Conservation (phyloP, 305 asterid genomes). For the Striga hermonthica region DNA sequence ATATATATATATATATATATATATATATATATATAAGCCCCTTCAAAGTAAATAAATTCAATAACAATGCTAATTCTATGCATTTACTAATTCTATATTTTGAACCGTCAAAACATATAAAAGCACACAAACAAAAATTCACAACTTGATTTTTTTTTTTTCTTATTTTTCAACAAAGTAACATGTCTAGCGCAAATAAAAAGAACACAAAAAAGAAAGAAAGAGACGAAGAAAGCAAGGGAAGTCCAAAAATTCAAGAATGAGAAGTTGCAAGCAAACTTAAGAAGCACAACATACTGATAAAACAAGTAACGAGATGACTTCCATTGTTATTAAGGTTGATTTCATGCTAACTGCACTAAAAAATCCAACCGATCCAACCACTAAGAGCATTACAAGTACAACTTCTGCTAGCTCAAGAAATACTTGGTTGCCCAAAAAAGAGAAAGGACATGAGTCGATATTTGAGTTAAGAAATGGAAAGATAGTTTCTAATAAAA, state of each 20-base stretch:
- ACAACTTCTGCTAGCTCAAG: slow-evolving; percentile 94
- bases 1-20: no score
- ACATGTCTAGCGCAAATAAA: not conserved
- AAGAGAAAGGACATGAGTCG: not conserved
- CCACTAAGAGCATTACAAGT: slow-evolving; percentile 96
- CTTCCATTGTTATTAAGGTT: slow-evolving; percentile 98
- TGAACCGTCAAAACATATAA: no score
- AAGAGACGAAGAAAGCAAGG: no score
- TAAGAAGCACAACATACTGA: slow-evolving; percentile 70
- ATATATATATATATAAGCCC: no score
- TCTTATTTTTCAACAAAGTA: not conserved
- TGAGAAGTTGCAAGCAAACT: slow-evolving; percentile 10
- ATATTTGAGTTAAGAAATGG: not conserved
- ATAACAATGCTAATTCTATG: no score
- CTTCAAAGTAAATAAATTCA: no score
- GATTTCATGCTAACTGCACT: slow-evolving; percentile 94
- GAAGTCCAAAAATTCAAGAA: not conserved
- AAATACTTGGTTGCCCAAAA: slow-evolving; percentile 56
- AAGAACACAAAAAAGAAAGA: no score
- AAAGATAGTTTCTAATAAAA: not conserved
- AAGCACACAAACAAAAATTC: no score
- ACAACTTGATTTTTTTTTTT: no score
- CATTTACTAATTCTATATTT: no score
- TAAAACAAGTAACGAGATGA: slow-evolving; percentile 97
- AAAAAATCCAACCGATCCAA: slow-evolving; percentile 96